Evolutionary conservation across 352 stramenopile genomes (phyloP).

Genomic region (Saprolegnia diclina): DNA sequence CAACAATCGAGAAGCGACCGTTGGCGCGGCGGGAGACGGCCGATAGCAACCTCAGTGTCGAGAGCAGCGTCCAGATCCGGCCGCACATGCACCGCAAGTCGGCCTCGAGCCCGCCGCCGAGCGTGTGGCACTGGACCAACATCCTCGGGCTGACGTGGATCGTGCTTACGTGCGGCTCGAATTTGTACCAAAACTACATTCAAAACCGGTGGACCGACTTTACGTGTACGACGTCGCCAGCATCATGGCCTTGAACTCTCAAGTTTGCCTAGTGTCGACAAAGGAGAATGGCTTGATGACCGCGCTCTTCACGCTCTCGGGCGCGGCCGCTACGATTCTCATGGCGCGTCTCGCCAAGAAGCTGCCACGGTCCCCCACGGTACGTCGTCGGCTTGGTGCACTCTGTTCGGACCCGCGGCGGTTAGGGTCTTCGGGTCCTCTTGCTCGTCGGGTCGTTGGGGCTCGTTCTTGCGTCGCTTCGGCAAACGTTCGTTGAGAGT

Average conservation of each 20-base stretch:
- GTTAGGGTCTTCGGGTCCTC: constrained; percentile 6
- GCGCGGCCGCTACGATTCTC: background rate
- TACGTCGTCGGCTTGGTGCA: background rate
- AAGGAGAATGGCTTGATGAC: constrained; percentile 6
- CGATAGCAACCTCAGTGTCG: background rate
- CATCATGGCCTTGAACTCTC: too few species aligned
- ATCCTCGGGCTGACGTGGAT: constrained; percentile 19
- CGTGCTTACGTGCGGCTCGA: constrained; percentile 16
- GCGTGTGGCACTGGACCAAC: constrained; percentile 23
- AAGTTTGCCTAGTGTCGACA: background rate
- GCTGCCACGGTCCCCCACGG: background rate
- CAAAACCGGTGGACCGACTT: constrained; percentile 26
- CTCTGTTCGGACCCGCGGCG: background rate
- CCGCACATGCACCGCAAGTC: background rate
- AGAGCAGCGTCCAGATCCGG: background rate
- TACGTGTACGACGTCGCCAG: too few species aligned
- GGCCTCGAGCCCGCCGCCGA: background rate
- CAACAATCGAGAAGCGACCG: background rate
- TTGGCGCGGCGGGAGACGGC: background rate
- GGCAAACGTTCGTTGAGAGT: constrained; percentile 4
- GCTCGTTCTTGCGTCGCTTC: background rate
- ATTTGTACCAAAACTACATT: constrained; percentile 19
- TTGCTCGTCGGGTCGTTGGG: background rate
- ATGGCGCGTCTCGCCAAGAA: background rate
- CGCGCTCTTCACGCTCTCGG: constrained; percentile 15